Conservation (phyloP, 163 green algal genomes). For the Prototheca stagnorum region DNA sequence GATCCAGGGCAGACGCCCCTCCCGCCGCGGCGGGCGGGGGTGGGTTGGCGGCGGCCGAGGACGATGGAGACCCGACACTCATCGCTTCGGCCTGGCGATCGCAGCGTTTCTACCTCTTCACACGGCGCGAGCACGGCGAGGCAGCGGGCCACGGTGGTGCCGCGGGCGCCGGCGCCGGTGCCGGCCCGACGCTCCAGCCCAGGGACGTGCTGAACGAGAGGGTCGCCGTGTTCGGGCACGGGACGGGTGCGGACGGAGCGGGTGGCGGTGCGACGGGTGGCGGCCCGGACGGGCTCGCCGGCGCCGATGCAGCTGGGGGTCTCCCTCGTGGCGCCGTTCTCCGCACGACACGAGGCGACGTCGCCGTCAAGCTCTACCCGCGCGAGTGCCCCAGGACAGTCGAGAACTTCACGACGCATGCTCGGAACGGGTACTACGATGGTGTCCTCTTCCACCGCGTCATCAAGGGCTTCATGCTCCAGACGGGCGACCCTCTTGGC, state of each 20-base stretch:
- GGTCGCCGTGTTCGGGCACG: conserved; percentile 42
- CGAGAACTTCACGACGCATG: conserved; percentile 92
- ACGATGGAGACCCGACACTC: conserved; percentile 57
- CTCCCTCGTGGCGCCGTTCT: conserved; percentile 55
- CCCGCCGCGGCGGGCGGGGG: background rate
- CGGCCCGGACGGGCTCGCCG: conserved; percentile 2
- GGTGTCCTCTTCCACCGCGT: conserved; percentile 90
- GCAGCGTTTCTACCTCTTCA: conserved; percentile 87
- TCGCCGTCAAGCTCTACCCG: conserved; percentile 78
- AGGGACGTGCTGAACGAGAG: conserved; percentile 97
- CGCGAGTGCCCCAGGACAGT: conserved; percentile 88
- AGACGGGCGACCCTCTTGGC: conserved; percentile 88
- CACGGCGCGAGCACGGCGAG: conserved; percentile 41
- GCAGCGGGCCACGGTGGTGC: conserved; percentile 31
- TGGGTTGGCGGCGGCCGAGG: background rate
- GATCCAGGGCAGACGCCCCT: too few species aligned
- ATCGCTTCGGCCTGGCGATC: conserved; percentile 62
- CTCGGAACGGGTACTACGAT: conserved; percentile 88
- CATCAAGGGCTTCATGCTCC: conserved; percentile 98
- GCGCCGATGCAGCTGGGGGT: conserved; percentile 1
- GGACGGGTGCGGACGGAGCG: conserved; percentile 24
- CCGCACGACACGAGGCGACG: conserved; percentile 80
- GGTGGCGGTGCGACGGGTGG: too few species aligned
- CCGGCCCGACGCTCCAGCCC: background rate
- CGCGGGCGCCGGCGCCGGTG: conserved; percentile 5